Conservation (phyloP, 2,329 filamentous ascomycete genomes). For the Verticillium albo-atrum region DNA sequence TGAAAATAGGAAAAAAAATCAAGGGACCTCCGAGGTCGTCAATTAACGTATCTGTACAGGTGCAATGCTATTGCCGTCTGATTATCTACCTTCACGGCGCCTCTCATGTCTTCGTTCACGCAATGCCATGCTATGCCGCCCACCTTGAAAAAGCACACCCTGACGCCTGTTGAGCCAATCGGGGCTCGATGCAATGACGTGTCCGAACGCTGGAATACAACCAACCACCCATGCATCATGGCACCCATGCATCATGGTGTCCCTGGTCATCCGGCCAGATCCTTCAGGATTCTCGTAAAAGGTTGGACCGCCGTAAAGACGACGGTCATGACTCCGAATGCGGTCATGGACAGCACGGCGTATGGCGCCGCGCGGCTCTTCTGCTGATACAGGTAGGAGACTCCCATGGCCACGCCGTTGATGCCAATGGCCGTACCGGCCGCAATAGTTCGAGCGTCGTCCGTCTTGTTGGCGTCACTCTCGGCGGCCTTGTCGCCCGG, state of each 20-base stretch:
- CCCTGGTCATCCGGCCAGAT: conserved; percentile 18
- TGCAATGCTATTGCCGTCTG: background rate
- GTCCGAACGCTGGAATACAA: background rate
- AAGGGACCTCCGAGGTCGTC: background rate
- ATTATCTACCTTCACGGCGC: background rate
- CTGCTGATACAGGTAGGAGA: conserved; percentile 51
- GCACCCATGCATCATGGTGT: background rate
- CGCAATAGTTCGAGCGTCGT: conserved; percentile 37
- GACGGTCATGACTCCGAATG: conserved; percentile 53
- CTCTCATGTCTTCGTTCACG: background rate
- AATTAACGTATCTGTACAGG: background rate
- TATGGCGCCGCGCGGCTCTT: conserved; percentile 50
- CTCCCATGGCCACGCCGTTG: conserved; percentile 58
- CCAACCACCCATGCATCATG: too few species aligned
- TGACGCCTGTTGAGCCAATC: background rate
- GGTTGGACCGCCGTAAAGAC: conserved; percentile 46
- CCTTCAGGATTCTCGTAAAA: conserved; percentile 32
- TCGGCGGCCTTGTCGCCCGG: background rate
- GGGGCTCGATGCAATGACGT: background rate
- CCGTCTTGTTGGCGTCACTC: conserved; percentile 1
- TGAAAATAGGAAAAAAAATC: background rate
- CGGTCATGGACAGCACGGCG: conserved; percentile 52
- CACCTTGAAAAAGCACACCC: background rate
- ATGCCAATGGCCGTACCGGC: conserved; percentile 50
- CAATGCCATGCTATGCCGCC: background rate